Base-by-base conservation (phyloP, 2,329 filamentous ascomycete genomes). In the Cladosporium cucumerinum region DNA sequence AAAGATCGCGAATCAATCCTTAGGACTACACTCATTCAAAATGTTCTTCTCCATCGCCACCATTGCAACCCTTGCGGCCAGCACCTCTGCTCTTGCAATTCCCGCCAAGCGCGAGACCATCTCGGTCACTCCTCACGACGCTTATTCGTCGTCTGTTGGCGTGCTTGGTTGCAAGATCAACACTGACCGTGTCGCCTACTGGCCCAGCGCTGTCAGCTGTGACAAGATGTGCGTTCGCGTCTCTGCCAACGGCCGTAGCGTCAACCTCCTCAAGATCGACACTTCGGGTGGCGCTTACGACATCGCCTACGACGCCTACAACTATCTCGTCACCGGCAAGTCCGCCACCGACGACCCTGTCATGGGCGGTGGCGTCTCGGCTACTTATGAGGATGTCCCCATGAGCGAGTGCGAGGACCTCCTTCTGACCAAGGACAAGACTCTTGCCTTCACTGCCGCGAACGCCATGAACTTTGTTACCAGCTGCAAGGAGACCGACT, bases 281-380 rank as follows among this genome's bases (percentile, higher is more conserved):
- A 75, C 78, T 60, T 87, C 85, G 0, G 79, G 78, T 48, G 85
- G 84, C 57, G 85, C 85, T 61, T 74, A 85, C 73, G 86, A 87
- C 75, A 82, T 87, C 77, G 82, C 79, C 65, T 87, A 87, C 78
- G 85, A 87, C 67, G 85, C 85, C 58, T 87, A 84, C 84, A 86
- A 86, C 79, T 83, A 83, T 71, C 83, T 87, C 48, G 75, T 75
- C 69, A 83, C 80, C 36, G 85, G 85, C 68, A 70, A 79, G 66
- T 78, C 79, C 14, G 85, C 85, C 48, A 77, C 75, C 8, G 72
- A 78, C 16, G 72, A 78, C 58, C 84, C 84, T 16, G 75, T 78
- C 2, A 65, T 72, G 39, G 85, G 84, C 65, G 85, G 85, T 54
- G 81, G 81, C 58, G 75, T 84, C 51, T 71, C 76, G 46, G 85